Base-by-base conservation (phyloP, 306 rosid genomes). In the Ormosia emarginata region DNA sequence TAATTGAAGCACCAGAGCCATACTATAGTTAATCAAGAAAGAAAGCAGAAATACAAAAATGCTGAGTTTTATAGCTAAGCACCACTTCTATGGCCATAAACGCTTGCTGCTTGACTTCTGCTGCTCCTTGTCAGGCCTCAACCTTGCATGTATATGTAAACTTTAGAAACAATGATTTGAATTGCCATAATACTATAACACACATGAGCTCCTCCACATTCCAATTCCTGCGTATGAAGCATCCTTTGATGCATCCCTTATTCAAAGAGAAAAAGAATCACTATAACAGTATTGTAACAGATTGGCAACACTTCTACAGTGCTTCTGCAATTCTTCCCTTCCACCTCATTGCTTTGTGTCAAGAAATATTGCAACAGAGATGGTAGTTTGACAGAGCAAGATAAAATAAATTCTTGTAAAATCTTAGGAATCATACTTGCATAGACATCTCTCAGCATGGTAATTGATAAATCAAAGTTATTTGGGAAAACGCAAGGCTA, bases 201-300 rank as follows among this genome's bases (percentile, higher is more conserved):
- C 32, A 41, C 41, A 70, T 77, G 52, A 76, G 17, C 70, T 56
- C 43, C 39, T 24, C 59, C 56, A 37, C 59, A 43, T 57, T 81
- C 73, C 32, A 80, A 61, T 75, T 43, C 58, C 75, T 74, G 55
- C 1, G 2, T 59, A 8, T 32, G 53, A 78, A 69, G 62, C 83
- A 73, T 59, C 75, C 37, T 67, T 39, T 67, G 81, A 66, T 84
- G 82, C 52, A 72, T 33, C 64, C 41, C 71, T 80, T 73, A 74
- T 85, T 80, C 55, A 77, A 56, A 40, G 73, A 73, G 40, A 34
- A 47, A 67, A 67, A 56, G 14, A 82, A 80, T n/a, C 5, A 30
- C 7, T 15, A 40, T 18, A 4, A 56, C 74, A 33, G 50, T 40
- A 74, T 6, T 41, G 36, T 40, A 37, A 62, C 62, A 74, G 36